A percentile compares a stretch with the other conserved stretches of the same genome.
These are phyloP conservation scores for Handroanthus guayacan DNA, from an alignment of 257 asterid genomes.

Conservation along the genomic window DNA sequence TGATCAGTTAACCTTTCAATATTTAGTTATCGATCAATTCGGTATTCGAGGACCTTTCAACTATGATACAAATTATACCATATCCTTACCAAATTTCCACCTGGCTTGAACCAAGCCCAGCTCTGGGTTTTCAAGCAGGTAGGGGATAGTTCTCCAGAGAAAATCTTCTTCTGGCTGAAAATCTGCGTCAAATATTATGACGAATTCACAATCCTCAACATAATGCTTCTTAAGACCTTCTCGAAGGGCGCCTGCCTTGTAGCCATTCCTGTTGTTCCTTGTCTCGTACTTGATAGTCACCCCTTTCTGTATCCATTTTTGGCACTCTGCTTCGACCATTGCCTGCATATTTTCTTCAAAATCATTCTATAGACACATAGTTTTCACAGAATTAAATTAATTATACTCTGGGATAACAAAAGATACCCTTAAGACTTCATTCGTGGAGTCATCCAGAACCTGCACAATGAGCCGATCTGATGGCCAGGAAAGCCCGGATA, in stretches of 20 bases:
- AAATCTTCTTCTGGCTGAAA: slow-evolving; percentile 92
- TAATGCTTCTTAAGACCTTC: slow-evolving; percentile 82
- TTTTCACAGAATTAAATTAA: slow-evolving; percentile 23
- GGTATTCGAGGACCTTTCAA: neutral
- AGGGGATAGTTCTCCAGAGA: slow-evolving; percentile 87
- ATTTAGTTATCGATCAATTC: neutral
- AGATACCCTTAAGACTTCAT: slow-evolving; percentile 72
- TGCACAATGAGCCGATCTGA: slow-evolving; percentile 75
- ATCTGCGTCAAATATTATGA: slow-evolving; percentile 92
- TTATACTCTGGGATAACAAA: slow-evolving; percentile 21
- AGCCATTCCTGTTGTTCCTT: slow-evolving; percentile 91
- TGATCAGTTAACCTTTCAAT: slow-evolving; percentile 4
- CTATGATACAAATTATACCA: neutral
- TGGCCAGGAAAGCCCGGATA: slow-evolving; percentile 81
- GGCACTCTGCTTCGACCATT: slow-evolving; percentile 78
- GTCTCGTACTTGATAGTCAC: slow-evolving; percentile 82
- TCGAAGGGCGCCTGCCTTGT: slow-evolving; percentile 92
- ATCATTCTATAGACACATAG: slow-evolving; percentile 20
- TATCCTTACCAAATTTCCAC: slow-evolving; percentile 87
- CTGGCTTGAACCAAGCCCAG: slow-evolving; percentile 95
- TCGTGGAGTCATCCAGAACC: slow-evolving; percentile 91
- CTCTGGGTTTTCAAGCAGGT: slow-evolving; percentile 77
- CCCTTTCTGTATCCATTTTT: slow-evolving; percentile 69
- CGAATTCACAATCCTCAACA: slow-evolving; percentile 81
- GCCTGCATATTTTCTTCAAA: slow-evolving; percentile 47